Conservation (phyloP, 495 filamentous ascomycete species). For the Xylaria acuta region DNA sequence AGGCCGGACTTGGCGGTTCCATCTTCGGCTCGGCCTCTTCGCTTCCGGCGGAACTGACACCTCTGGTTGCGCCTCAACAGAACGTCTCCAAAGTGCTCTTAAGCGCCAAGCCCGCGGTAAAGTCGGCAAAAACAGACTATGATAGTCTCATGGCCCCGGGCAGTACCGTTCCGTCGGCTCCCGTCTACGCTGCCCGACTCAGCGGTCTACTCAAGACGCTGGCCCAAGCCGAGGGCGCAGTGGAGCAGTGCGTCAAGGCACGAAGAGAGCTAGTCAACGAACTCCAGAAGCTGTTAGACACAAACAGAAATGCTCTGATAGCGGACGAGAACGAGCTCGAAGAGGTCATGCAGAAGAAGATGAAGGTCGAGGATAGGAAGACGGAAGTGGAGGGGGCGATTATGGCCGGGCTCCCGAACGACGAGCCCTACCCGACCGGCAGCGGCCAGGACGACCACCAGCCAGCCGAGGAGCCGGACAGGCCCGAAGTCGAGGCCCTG, state of each 20-base stretch:
- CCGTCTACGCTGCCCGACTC: slow-evolving; percentile 90
- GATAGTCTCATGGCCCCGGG: slow-evolving; percentile 77
- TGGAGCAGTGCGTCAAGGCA: slow-evolving; percentile 88
- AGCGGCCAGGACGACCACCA: slow-evolving; percentile 44
- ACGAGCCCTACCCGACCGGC: slow-evolving; percentile 42
- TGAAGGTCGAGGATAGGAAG: slow-evolving; percentile 75
- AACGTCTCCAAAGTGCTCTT: slow-evolving; percentile 72
- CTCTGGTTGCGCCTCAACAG: slow-evolving; percentile 74
- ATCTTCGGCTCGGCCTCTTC: slow-evolving; percentile 70
- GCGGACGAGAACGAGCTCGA: slow-evolving; percentile 69
- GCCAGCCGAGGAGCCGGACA: slow-evolving; percentile 58
- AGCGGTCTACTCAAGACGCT: slow-evolving; percentile 85
- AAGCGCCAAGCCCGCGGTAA: slow-evolving; percentile 63
- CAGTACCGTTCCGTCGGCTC: slow-evolving; percentile 70
- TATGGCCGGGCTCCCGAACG: slow-evolving; percentile 69
- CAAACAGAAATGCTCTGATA: slow-evolving; percentile 70
- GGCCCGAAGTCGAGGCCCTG: slow-evolving; percentile 81
- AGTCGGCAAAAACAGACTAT: slow-evolving; percentile 78
- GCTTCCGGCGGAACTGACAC: slow-evolving; percentile 75
- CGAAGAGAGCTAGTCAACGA: slow-evolving; percentile 76
- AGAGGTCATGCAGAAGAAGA: slow-evolving; percentile 65
- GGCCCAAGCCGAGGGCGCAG: slow-evolving; percentile 88
- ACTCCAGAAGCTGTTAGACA: slow-evolving; percentile 80
- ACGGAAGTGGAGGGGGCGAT: slow-evolving; percentile 88
- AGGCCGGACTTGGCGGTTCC: slow-evolving; percentile 66